Conservation (phyloP, 768 basidiomycete genomes). For the Lactarius tabidus region DNA sequence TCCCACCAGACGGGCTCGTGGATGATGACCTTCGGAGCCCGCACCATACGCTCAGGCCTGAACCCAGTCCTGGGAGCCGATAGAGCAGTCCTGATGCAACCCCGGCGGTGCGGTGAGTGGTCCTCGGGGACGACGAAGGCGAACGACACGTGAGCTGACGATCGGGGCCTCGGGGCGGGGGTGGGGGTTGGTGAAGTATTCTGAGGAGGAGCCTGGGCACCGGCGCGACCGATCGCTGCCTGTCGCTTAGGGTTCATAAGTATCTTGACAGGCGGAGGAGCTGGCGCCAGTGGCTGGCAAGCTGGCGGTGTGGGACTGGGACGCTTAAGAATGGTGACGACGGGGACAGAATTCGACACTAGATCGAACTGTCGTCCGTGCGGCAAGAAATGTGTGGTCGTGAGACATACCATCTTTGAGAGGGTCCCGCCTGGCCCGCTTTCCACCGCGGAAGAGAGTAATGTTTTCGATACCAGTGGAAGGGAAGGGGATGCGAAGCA, state of each 20-base stretch:
- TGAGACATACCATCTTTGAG: constrained; percentile 6
- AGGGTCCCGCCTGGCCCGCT: not conserved
- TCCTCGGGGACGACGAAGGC: not conserved
- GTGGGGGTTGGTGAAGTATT: not conserved
- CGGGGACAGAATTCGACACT: not conserved
- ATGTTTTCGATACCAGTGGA: not conserved
- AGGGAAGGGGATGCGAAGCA: not conserved
- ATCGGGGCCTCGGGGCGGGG: not conserved
- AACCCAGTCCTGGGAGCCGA: not conserved
- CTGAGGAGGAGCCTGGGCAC: too few species aligned
- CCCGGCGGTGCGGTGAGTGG: not conserved
- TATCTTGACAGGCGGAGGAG: not conserved
- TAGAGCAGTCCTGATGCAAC: not conserved
- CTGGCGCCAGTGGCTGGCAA: not conserved
- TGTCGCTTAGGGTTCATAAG: not conserved
- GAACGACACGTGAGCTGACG: not conserved
- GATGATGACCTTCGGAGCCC: not conserved
- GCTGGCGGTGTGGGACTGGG: not conserved
- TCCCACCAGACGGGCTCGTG: constrained; percentile 10
- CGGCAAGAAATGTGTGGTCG: not conserved
- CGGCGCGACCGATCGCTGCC: not conserved
- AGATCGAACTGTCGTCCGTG: not conserved
- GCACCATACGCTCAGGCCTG: not conserved
- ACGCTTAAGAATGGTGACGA: not conserved
- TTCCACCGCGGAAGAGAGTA: not conserved